phyloP scores from a whole-genome alignment of 371 early-diverging fungal species.

The Mucor ambiguus region DNA sequence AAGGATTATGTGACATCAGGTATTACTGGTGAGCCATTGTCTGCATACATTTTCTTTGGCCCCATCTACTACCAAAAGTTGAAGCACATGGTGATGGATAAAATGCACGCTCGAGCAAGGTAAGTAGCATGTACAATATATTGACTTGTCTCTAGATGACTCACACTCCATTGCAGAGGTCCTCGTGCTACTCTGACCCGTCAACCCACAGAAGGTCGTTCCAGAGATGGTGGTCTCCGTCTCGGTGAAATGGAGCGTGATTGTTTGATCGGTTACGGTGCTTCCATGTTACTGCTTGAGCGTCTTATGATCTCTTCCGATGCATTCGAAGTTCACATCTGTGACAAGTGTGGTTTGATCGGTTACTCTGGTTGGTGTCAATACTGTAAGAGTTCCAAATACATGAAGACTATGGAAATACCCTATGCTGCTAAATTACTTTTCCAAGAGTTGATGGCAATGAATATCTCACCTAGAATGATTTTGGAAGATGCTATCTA shows the following conservation, averaged over 20 bases:
- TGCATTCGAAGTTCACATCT: slow-evolving; percentile 92
- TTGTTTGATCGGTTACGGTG: slow-evolving; percentile 98
- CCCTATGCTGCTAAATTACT: slow-evolving; percentile 97
- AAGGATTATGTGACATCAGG: slow-evolving; percentile 98
- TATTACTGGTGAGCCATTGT: slow-evolving; percentile 92
- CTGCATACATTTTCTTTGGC: slow-evolving; percentile 98
- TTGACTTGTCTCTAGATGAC: not conserved
- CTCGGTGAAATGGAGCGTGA: slow-evolving; percentile 99
- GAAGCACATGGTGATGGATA: slow-evolving; percentile 99
- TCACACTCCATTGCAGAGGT: slow-evolving; percentile 59
- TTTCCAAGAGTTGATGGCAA: slow-evolving; percentile 97
- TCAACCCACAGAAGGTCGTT: slow-evolving; percentile 99
- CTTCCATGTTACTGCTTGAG: slow-evolving; percentile 91
- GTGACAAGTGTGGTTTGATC: slow-evolving; percentile 92
- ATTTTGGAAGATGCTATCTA: slow-evolving; percentile 54
- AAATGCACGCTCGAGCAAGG: slow-evolving; percentile 98
- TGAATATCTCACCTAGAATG: slow-evolving; percentile 94
- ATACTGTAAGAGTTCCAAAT: slow-evolving; percentile 87
- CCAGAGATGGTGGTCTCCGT: slow-evolving; percentile 97
- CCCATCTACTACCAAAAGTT: slow-evolving; percentile 99
- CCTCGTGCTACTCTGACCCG: slow-evolving; percentile 95
- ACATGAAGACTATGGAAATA: slow-evolving; percentile 90
- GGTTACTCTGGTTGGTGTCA: slow-evolving; percentile 97
- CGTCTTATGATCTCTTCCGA: slow-evolving; percentile 96
- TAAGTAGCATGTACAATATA: slow-evolving; percentile 23